Base-by-base conservation (phyloP, 768 basidiomycete genomes). In the Collybia sp. region DNA sequence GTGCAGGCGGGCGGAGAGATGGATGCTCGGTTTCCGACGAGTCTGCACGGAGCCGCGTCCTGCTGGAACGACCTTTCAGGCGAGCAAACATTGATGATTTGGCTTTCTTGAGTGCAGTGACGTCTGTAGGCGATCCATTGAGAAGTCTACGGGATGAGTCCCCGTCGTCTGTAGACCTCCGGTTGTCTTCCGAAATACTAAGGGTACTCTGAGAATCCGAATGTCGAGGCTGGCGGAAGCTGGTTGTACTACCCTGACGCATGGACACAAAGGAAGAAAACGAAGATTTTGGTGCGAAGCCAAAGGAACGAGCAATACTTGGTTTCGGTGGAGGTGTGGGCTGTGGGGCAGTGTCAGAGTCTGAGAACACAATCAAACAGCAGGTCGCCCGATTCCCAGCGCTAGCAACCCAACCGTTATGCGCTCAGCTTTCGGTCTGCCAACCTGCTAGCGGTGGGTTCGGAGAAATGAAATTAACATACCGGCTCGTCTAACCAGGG, bases 11-110 rank as follows among this genome's bases (percentile, higher is more conserved):
- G 12, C 57, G 47, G 17, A 67, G 61, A 13, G 72, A 67, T 25
- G 71, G 66, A 42, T 76, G 68, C n/a, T 64, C 60, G 15, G 64
- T 39, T 43, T 71, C 59, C 17, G 63, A 46, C 8, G 64, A 51
- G 37, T 62, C 61, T 41, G 58, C 52, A 59, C 67, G 64, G 52
- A 72, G 48, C 13, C 68, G 60, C 15, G 59, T 58, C 63, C 62
- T 67, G 63, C 65, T 64, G 37, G 71, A 67, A 35, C 69, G 51
- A 63, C 68, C 59, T 58, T 71, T 63, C 58, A 75, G 52, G 52
- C 71, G 67, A 44, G 63, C 62, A 45, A 77, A 62, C 36, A 79
- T 59, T 12, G 75, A 76, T 8, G 73, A 67, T 60, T 77, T 82
- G 30, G 67, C 58, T 60, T 71, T 82, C 42, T 73, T 73, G 6